Evolutionary conservation across 129 eudicot genomes (phyloP), one percentile per base, ranked within the genome.

Genomic region (Silybum marianum): DNA sequence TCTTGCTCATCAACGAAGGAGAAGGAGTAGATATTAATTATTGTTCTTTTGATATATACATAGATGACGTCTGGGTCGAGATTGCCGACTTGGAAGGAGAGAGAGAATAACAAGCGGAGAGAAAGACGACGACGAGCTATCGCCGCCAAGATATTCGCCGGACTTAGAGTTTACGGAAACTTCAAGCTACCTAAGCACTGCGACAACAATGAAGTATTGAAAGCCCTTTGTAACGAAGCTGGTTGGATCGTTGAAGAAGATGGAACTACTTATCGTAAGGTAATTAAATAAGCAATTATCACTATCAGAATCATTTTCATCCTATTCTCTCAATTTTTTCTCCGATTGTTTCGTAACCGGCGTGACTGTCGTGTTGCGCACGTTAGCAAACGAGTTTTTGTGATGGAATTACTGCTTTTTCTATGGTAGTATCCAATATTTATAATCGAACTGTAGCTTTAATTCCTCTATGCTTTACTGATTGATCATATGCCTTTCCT

Each of bases 161-260:
- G 98, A 9, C 84, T 94, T 21, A 71, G 98, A 77, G 86, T 83
- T 88, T 90, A 90, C 72, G 98, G 98, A 0, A 94, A 94, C 80
- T 94, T 74, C 36, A 90, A 90, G 95, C 92, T 94, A 19, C 98
- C 98, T 1, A 94, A 94, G 72, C 98, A 94, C 89, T 94, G 98
- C 62, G 98, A 94, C 62, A 94, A 94, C 74, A 94, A 94, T 82
- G 98, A 94, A 78, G 98, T 94, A 28, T 69, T 94, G 68, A 94
- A 94, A 79, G 98, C 98, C 63, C 91, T 94, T 6, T 90, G 93
- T 42, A 82, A 85, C 9, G 98, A 94, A 78, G 97, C 97, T 63
- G 98, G 98, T 5, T 91, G 97, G 98, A 79, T 85, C 84, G 98
- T 94, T 40, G 97, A 94, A 78, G 97, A 91, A 71, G 98, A 94